Evolutionary conservation across 2,329 filamentous ascomycete genomes (phyloP).

Genomic region (Cercospora sojina): DNA sequence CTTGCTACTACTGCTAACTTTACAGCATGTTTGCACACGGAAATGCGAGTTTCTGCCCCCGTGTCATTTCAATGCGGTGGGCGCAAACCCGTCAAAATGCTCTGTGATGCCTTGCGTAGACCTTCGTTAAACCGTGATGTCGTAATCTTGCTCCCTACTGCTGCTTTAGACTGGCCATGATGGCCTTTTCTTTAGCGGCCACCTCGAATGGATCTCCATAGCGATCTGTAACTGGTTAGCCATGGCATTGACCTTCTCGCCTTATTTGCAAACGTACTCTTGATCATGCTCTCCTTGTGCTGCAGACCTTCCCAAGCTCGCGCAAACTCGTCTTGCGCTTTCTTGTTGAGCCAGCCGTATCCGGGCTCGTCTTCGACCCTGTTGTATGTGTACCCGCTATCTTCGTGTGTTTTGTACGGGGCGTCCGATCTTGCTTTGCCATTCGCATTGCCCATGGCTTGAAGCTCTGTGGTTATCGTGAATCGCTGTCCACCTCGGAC

Average conservation of each 20-base stretch:
- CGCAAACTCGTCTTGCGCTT: slow-evolving; percentile 56
- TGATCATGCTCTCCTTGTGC: slow-evolving; percentile 47
- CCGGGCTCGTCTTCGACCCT: slow-evolving; percentile 48
- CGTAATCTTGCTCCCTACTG: not conserved
- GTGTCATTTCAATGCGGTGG: not conserved
- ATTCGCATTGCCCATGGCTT: slow-evolving; percentile 27
- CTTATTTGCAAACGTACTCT: slow-evolving; percentile 30
- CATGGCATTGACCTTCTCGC: not conserved
- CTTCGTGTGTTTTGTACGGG: slow-evolving; percentile 31
- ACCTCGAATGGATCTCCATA: slow-evolving; percentile 40
- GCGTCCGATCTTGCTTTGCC: slow-evolving; percentile 24
- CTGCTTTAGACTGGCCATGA: slow-evolving; percentile 24
- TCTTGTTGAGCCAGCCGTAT: slow-evolving; percentile 56
- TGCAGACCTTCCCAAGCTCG: slow-evolving; percentile 52
- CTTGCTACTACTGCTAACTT: not conserved
- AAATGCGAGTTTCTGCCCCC: not conserved
- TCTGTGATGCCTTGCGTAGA: slow-evolving; percentile 2
- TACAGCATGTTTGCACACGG: not conserved
- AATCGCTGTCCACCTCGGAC: not conserved
- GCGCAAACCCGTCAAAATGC: not conserved
- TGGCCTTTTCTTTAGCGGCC: slow-evolving; percentile 37
- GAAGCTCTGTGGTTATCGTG: slow-evolving; percentile 20
- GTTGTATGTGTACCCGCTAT: slow-evolving; percentile 38
- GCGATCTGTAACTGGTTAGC: slow-evolving; percentile 28
- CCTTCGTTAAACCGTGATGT: slow-evolving; percentile 1